Percentiles rank a stretch among this genome's conserved stretches.
Evolutionary conservation across 2,329 filamentous ascomycete species (phyloP).

Genomic region (Pseudocercospora macadamiae): DNA sequence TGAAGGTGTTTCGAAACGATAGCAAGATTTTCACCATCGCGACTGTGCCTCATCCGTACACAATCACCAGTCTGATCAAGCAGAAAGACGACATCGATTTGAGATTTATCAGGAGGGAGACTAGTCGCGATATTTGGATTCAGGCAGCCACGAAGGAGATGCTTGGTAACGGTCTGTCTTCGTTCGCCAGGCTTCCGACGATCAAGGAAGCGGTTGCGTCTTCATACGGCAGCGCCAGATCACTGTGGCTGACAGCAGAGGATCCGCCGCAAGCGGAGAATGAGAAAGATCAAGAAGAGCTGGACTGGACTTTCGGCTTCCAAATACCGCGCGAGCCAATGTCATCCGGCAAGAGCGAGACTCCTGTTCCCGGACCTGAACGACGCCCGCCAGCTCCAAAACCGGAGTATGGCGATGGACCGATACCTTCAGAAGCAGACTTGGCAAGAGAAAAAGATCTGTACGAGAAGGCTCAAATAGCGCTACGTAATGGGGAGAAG

Average conservation of each 20-base stretch:
- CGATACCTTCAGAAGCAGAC: slow-evolving; percentile 57
- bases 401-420: slow-evolving; percentile 54
- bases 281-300: slow-evolving; percentile 56
- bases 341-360: slow-evolving; percentile 58
- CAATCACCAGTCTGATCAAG: slow-evolving; percentile 69
- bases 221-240: slow-evolving; percentile 63
- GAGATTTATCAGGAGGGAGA: slow-evolving; percentile 57
- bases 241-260: slow-evolving; percentile 82
- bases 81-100: slow-evolving; percentile 44
- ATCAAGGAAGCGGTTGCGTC: slow-evolving; percentile 83
- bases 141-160: slow-evolving; percentile 69
- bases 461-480: slow-evolving; percentile 46
- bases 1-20: slow-evolving; percentile 70
- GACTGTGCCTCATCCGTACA: slow-evolving; percentile 89
- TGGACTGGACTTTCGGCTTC: slow-evolving; percentile 92
- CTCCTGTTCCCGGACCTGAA: slow-evolving; percentile 62
- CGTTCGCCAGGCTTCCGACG: slow-evolving; percentile 66
- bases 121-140: slow-evolving; percentile 79
- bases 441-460: slow-evolving; percentile 59
- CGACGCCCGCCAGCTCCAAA: slow-evolving; percentile 51
- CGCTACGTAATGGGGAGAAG: slow-evolving; percentile 17
- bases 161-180: slow-evolving; percentile 65
- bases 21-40: slow-evolving; percentile 78
- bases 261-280: slow-evolving; percentile 47
- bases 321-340: slow-evolving; percentile 64